Evolutionary conservation across 148 eudicot genomes (phyloP).

Genomic region (Camellia lanceoleosa): DNA sequence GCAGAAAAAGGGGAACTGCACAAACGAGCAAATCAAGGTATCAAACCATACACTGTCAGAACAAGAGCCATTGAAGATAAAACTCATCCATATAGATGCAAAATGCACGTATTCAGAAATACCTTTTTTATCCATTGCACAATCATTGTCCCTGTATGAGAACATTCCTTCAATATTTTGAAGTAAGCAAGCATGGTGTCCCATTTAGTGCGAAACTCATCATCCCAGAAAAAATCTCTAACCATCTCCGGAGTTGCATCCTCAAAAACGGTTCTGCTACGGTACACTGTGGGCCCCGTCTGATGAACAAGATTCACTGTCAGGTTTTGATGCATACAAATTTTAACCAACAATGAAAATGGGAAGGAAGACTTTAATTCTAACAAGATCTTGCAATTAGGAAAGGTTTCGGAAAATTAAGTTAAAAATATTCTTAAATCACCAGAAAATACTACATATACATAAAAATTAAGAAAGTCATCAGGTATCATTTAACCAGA

Average conservation of each 20-base stretch:
- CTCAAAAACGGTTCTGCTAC: slow-evolving; percentile 87
- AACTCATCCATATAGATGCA: background rate
- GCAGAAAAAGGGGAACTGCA: slow-evolving; percentile 98
- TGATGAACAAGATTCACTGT: slow-evolving; percentile 25
- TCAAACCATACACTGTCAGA: background rate
- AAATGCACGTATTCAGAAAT: background rate
- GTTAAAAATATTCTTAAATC: background rate
- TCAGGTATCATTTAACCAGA: background rate
- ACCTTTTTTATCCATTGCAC: slow-evolving; percentile 97
- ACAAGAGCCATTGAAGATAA: background rate
- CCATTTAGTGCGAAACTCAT: slow-evolving; percentile 93
- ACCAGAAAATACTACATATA: background rate
- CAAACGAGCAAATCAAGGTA: slow-evolving; percentile 14
- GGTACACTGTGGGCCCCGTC: slow-evolving; percentile 72
- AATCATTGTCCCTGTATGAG: slow-evolving; percentile 61
- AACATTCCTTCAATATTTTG: slow-evolving; percentile 77
- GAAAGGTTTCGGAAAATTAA: background rate
- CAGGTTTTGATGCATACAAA: background rate
- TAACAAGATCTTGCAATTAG: background rate
- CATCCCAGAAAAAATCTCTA: slow-evolving; percentile 99
- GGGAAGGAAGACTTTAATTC: background rate
- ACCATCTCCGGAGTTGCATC: slow-evolving; percentile 85
- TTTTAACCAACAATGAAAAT: slow-evolving; percentile 1
- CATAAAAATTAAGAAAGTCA: background rate
- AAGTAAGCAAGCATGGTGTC: slow-evolving; percentile 83